These are phyloP conservation scores for Xylariaceae sp. DNA, from an alignment of 2,329 filamentous ascomycete species.

Conservation along the genomic window DNA sequence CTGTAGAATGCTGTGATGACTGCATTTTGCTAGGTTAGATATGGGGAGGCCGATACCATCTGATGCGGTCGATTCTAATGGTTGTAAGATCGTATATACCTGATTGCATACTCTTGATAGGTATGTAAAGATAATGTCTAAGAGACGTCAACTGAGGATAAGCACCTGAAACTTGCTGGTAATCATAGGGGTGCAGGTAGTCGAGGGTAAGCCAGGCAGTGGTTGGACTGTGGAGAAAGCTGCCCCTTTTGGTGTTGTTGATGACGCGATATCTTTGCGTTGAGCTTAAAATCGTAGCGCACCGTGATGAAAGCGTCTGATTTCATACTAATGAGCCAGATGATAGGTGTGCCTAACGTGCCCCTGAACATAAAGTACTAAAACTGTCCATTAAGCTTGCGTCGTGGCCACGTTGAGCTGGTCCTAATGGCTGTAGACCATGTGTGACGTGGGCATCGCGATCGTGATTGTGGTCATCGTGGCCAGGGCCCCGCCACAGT, in stretches of 20 bases:
- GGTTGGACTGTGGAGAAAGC: neutral
- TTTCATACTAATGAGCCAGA: neutral
- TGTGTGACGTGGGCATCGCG: constrained; percentile 25
- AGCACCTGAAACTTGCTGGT: neutral
- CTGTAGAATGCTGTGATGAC: too few relatives aligned
- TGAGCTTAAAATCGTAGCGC: neutral
- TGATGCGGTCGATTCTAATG: too few relatives aligned
- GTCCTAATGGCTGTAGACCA: constrained; percentile 17
- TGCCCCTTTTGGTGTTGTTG: neutral
- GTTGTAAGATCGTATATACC: neutral
- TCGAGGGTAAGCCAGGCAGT: too few relatives aligned
- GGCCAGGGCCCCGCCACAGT: neutral
- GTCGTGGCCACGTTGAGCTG: constrained; percentile 17
- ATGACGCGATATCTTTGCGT: neutral
- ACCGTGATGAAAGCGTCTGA: neutral
- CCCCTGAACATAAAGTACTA: neutral
- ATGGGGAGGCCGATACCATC: too few relatives aligned
- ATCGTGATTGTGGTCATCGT: constrained; percentile 10
- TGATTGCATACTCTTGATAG: neutral
- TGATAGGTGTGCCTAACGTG: neutral
- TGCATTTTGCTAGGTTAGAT: too few relatives aligned
- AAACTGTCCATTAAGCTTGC: neutral
- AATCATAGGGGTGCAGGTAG: neutral
- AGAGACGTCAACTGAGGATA: neutral
- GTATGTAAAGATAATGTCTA: neutral